A percentile compares a stretch with the other conserved stretches of the same genome.
phyloP scores from a whole-genome alignment of 495 filamentous ascomycete genomes.

The Penicillium alfredii region DNA sequence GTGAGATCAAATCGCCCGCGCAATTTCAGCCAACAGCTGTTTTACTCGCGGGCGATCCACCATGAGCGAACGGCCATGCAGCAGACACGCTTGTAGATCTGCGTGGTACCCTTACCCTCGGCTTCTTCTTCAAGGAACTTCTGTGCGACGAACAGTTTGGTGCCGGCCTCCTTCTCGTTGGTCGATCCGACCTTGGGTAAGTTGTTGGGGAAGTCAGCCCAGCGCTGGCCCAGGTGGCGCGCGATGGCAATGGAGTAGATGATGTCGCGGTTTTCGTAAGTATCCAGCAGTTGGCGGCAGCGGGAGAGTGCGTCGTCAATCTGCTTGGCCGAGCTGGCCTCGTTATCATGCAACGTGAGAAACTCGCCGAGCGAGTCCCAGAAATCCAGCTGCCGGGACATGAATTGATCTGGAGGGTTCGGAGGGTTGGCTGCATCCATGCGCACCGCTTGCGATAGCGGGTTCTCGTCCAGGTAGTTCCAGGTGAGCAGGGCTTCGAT shows the following conservation, averaged over 20 bases:
- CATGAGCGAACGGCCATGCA: conserved; percentile 61
- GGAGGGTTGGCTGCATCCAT: conserved; percentile 38
- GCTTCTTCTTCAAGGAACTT: conserved; percentile 75
- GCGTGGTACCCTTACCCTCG: conserved; percentile 64
- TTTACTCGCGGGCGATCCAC: conserved; percentile 41
- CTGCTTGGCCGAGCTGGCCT: conserved; percentile 48
- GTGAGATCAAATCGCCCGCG: conserved; percentile 3
- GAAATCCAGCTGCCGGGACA: conserved; percentile 65
- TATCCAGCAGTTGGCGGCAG: conserved; percentile 64
- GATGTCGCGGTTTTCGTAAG: conserved; percentile 83
- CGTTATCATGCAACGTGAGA: conserved; percentile 59
- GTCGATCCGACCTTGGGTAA: conserved; percentile 52
- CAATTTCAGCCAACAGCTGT: no score
- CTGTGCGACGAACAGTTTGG: conserved; percentile 72
- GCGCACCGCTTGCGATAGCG: conserved; percentile 42
- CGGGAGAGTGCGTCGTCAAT: conserved; percentile 58
- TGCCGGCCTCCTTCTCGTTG: conserved; percentile 63
- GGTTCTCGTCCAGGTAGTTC: conserved; percentile 53
- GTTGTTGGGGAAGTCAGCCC: conserved; percentile 58
- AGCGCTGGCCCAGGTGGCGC: conserved; percentile 63
- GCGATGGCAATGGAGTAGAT: conserved; percentile 82
- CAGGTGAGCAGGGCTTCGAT: conserved; percentile 72
- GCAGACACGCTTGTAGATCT: conserved; percentile 72
- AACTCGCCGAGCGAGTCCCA: conserved; percentile 73
- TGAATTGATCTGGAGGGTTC: conserved; percentile 43